Conservation (phyloP, 768 basidiomycete species). For the Mrakia gelida region DNA sequence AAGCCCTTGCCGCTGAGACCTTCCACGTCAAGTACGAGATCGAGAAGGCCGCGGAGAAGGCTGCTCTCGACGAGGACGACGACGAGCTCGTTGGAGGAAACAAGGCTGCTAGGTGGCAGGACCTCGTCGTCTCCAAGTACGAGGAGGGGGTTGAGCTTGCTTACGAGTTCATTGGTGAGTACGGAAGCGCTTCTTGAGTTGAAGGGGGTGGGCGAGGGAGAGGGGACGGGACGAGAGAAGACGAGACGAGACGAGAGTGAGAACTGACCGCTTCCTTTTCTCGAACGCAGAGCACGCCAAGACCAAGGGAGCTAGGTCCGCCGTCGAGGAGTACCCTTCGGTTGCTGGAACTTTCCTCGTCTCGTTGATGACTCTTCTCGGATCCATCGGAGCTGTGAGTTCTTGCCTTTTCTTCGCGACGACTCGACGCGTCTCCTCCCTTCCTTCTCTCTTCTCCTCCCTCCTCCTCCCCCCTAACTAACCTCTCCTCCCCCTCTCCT, state of each 20-base stretch:
- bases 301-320: not conserved
- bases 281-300: not conserved
- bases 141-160: not conserved
- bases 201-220: not conserved
- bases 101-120: not conserved
- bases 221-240: too few species aligned
- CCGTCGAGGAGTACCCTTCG: slow-evolving; percentile 12
- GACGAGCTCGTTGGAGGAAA: slow-evolving; percentile 39
- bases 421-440: not conserved
- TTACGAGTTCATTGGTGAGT: slow-evolving; percentile 4
- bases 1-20: slow-evolving; percentile 75
- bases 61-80: slow-evolving; percentile 46
- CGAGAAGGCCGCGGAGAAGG: slow-evolving; percentile 42
- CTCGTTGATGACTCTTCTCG: slow-evolving; percentile 1
- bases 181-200: too few species aligned
- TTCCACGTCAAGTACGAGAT: slow-evolving; percentile 87
- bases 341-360: slow-evolving; percentile 10
- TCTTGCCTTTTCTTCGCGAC: too few species aligned
- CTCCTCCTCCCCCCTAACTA: too few species aligned
- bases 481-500: not conserved
- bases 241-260: not conserved
- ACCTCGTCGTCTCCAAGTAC: not conserved
- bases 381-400: not conserved
- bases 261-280: not conserved
- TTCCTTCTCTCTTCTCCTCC: not conserved